Percentiles rank a stretch among this genome's conserved stretches.
These are phyloP conservation scores for Aspergillus ellipticus DNA, from an alignment of 495 filamentous ascomycete genomes.

Conservation along the genomic window DNA sequence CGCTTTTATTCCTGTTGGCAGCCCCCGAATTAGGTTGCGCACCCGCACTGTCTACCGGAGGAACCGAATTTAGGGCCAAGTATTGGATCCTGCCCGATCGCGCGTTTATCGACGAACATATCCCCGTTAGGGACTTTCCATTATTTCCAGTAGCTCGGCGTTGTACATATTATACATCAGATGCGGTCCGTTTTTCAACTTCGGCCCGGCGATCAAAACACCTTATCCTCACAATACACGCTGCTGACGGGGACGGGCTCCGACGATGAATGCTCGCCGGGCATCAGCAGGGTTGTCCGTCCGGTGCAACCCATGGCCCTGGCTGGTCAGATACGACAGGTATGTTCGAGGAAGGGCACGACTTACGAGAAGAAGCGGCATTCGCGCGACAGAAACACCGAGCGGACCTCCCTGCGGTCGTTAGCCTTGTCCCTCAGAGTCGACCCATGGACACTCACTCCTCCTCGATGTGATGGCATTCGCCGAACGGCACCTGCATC, in stretches of 20 bases:
- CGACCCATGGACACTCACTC: not conserved
- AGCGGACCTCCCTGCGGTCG: not conserved
- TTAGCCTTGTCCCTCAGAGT: not conserved
- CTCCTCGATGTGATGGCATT: not conserved
- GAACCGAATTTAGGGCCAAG: too few relatives aligned
- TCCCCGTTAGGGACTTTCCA: not conserved
- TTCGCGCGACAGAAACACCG: not conserved
- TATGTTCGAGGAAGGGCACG: not conserved
- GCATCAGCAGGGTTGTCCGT: not conserved
- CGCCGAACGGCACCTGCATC: conserved; percentile 1
- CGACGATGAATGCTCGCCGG: not conserved
- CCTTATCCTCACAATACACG: not conserved
- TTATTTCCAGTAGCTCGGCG: not conserved
- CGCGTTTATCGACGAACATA: too few relatives aligned
- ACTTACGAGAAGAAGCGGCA: conserved; percentile 6
- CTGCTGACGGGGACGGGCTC: not conserved
- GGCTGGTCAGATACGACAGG: not conserved
- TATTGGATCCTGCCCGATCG: too few relatives aligned
- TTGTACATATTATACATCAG: conserved; percentile 1
- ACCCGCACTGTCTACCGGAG: too few relatives aligned
- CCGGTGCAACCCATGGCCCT: not conserved
- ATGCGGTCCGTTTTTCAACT: not conserved
- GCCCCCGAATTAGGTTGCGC: not conserved
- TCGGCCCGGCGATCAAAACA: not conserved
- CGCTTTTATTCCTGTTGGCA: not conserved